Percentiles rank a stretch among this genome's conserved stretches.
phyloP scores from a whole-genome alignment of 2,329 filamentous ascomycete genomes.

The Ceratocystis cubensis region DNA sequence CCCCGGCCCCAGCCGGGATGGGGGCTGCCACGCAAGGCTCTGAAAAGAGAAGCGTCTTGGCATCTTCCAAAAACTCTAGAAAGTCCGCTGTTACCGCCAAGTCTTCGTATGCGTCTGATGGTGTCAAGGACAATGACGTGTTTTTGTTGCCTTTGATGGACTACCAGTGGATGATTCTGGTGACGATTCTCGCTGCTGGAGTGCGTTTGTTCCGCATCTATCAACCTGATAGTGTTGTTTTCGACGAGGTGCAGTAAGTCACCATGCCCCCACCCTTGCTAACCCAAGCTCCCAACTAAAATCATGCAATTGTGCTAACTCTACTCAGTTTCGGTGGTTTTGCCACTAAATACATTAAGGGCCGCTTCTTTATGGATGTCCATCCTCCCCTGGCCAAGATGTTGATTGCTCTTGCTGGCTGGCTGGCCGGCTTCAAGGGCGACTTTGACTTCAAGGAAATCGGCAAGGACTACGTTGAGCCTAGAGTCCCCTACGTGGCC shows the following conservation, averaged over 20 bases:
- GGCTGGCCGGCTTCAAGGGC: slow-evolving; percentile 87
- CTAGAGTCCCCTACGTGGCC: slow-evolving; percentile 87
- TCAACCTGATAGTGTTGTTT: slow-evolving; percentile 90
- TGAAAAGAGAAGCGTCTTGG: not conserved
- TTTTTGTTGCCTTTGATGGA: slow-evolving; percentile 74
- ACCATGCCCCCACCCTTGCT: slow-evolving; percentile 10
- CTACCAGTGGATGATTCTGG: slow-evolving; percentile 59
- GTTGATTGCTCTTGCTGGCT: slow-evolving; percentile 88
- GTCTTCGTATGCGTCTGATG: slow-evolving; percentile 58
- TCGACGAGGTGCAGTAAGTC: slow-evolving; percentile 96
- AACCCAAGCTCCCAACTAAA: not conserved
- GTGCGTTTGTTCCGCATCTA: slow-evolving; percentile 93
- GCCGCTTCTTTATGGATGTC: slow-evolving; percentile 99
- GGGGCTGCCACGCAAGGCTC: not conserved
- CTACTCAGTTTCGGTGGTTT: slow-evolving; percentile 79
- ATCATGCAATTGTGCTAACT: slow-evolving; percentile 2
- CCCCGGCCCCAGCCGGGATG: not conserved
- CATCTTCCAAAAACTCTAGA: slow-evolving; percentile 5
- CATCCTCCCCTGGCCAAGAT: slow-evolving; percentile 95
- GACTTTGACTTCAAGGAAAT: slow-evolving; percentile 99
- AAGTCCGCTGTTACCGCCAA: slow-evolving; percentile 21
- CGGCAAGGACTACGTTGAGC: slow-evolving; percentile 94
- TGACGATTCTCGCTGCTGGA: slow-evolving; percentile 63
- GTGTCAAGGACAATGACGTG: slow-evolving; percentile 80
- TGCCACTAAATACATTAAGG: slow-evolving; percentile 98